These are phyloP conservation scores for Dissophora globulifera DNA, from an alignment of 192 early-diverging fungal genomes.

Conservation along the genomic window DNA sequence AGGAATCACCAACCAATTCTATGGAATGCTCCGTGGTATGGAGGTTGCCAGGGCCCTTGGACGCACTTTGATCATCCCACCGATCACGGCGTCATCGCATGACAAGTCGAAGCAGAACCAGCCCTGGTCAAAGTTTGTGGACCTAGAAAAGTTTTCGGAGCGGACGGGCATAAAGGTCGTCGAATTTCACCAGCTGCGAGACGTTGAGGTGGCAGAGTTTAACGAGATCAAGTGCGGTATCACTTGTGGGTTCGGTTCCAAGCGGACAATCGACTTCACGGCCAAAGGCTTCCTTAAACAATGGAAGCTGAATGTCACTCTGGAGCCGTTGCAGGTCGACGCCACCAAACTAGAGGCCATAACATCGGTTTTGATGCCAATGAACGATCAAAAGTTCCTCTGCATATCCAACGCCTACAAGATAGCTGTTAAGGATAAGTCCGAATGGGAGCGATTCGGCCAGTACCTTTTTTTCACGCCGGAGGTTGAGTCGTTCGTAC, in stretches of 20 bases:
- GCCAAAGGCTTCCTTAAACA: conserved; percentile 52
- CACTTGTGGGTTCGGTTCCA: conserved; percentile 48
- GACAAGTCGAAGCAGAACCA: conserved; percentile 54
- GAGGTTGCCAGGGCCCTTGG: conserved; percentile 37
- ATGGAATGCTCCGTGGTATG: conserved; percentile 51
- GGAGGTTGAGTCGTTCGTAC: conserved; percentile 30
- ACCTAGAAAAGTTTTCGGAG: conserved; percentile 27
- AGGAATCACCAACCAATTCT: conserved; percentile 54
- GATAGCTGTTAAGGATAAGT: conserved; percentile 45
- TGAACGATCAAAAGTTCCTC: conserved; percentile 22
- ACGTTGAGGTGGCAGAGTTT: conserved; percentile 22
- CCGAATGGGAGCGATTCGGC: conserved; percentile 49
- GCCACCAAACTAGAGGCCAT: conserved; percentile 23
- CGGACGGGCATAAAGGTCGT: conserved; percentile 29
- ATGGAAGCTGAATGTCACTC: conserved; percentile 31
- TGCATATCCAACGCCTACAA: conserved; percentile 54
- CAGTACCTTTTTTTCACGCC: conserved; percentile 43
- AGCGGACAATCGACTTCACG: conserved; percentile 43
- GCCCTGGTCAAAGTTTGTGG: conserved; percentile 47
- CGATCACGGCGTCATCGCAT: conserved; percentile 49
- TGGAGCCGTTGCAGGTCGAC: conserved; percentile 9
- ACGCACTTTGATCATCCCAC: conserved; percentile 47
- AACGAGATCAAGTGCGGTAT: conserved; percentile 43
- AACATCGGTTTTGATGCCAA: conserved; percentile 6
- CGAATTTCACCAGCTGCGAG: conserved; percentile 39